phyloP scores from a whole-genome alignment of 2,329 filamentous ascomycete genomes.

The Cyclaneusma minus region DNA sequence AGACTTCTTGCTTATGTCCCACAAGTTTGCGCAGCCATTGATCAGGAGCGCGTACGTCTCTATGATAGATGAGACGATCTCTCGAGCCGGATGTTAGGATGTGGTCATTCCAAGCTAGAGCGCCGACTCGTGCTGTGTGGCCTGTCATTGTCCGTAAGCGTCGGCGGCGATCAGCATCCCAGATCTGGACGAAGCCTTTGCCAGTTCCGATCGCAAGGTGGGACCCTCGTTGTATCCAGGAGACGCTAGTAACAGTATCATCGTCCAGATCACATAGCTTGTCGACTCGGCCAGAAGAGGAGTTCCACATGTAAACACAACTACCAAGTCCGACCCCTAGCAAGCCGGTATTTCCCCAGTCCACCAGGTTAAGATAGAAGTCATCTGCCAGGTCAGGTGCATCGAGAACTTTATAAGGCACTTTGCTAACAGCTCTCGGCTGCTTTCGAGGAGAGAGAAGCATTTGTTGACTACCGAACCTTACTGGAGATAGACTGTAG shows the following conservation, averaged over 20 bases:
- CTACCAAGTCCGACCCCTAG: slow-evolving; percentile 84
- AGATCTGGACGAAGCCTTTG: slow-evolving; percentile 91
- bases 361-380: slow-evolving; percentile 93
- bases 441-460: slow-evolving; percentile 80
- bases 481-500: slow-evolving; percentile 88
- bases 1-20: slow-evolving; percentile 96
- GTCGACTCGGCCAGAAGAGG: slow-evolving; percentile 75
- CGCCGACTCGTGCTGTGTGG: slow-evolving; percentile 83
- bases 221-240: slow-evolving; percentile 95
- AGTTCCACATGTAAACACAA: slow-evolving; percentile 98
- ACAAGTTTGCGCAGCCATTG: slow-evolving; percentile 78
- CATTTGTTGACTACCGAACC: slow-evolving; percentile 85
- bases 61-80: slow-evolving; percentile 86
- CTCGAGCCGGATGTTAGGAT: slow-evolving; percentile 91
- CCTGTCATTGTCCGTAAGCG: slow-evolving; percentile 91
- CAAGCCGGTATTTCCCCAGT: slow-evolving; percentile 93
- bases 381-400: slow-evolving; percentile 92
- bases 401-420: slow-evolving; percentile 94
- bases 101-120: slow-evolving; percentile 94
- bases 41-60: slow-evolving; percentile 83
- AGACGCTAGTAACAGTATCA: slow-evolving; percentile 91
- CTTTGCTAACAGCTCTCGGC: slow-evolving; percentile 81
- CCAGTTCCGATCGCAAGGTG: slow-evolving; percentile 91
- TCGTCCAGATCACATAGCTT: slow-evolving; percentile 87
- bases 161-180: slow-evolving; percentile 80